Evolutionary conservation across 2,329 filamentous ascomycete species (phyloP).

Genomic region (Cladophialophora psammophila): DNA sequence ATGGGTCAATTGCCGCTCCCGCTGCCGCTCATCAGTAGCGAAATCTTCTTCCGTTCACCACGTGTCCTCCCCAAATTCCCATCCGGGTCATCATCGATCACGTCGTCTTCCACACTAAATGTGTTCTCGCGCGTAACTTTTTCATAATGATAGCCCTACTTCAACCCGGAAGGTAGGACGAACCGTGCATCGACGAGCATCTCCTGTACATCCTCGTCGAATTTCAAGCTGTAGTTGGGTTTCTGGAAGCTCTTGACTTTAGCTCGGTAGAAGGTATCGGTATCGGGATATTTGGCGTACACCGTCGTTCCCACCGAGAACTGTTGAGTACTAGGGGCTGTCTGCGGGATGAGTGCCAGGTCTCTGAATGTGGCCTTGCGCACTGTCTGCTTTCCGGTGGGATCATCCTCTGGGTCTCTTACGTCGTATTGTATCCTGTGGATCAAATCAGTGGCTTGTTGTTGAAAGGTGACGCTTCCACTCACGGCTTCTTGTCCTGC

Average conservation of each 20-base stretch:
- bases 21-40: not conserved
- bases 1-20: not conserved
- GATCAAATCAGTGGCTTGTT: slow-evolving; percentile 24
- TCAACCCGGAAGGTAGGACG: slow-evolving; percentile 68
- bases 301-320: slow-evolving; percentile 72
- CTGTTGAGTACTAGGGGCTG: slow-evolving; percentile 66
- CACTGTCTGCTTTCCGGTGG: slow-evolving; percentile 36
- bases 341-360: slow-evolving; percentile 77
- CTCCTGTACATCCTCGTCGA: slow-evolving; percentile 77
- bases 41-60: not conserved
- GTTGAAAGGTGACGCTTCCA: slow-evolving; percentile 22
- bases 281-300: slow-evolving; percentile 80
- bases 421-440: slow-evolving; percentile 36
- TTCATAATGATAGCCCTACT: slow-evolving; percentile 56
- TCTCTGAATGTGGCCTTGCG: slow-evolving; percentile 74
- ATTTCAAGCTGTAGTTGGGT: slow-evolving; percentile 66
- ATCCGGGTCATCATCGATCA: slow-evolving; percentile 19
- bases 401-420: slow-evolving; percentile 39
- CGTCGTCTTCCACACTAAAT: slow-evolving; percentile 9
- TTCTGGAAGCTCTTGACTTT: slow-evolving; percentile 72
- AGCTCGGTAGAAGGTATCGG: slow-evolving; percentile 84
- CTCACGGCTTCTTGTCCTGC: slow-evolving; percentile 74
- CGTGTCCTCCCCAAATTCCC: not conserved
- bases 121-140: slow-evolving; percentile 37
- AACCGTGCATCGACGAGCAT: slow-evolving; percentile 77